A percentile compares a stretch with the other conserved stretches of the same genome.
phyloP scores from a whole-genome alignment of 305 asterid species.

The Nicotiana rustica region DNA sequence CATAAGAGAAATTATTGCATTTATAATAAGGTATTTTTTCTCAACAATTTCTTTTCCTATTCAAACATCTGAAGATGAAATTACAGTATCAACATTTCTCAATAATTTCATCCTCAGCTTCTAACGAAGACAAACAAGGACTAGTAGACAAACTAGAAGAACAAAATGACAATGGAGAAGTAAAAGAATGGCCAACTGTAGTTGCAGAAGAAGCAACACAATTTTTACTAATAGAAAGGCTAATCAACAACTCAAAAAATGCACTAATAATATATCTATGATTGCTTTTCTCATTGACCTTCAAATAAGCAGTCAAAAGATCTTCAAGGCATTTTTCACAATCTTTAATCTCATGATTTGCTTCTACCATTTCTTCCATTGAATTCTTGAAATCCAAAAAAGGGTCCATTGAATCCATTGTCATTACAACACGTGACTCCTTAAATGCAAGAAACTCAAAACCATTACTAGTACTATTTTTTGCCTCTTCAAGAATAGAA shows the following conservation, averaged over 20 bases:
- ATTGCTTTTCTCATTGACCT: constrained; percentile 50
- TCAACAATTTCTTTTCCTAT: background rate
- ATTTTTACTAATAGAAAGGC: constrained; percentile 32
- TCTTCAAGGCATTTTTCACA: constrained; percentile 47
- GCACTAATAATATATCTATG: constrained; percentile 74
- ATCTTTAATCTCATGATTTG: constrained; percentile 38
- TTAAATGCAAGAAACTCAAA: constrained; percentile 36
- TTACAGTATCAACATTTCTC: background rate
- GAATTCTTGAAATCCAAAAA: constrained; percentile 64
- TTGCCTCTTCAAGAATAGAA: constrained; percentile 51
- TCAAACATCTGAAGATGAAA: background rate
- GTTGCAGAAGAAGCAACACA: constrained; percentile 50
- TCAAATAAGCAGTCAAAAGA: constrained; percentile 61
- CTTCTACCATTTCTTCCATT: constrained; percentile 86
- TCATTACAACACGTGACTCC: constrained; percentile 47
- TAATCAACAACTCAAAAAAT: constrained; percentile 62
- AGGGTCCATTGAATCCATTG: constrained; percentile 68
- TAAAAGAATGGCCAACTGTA: constrained; percentile 57
- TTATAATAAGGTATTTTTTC: background rate
- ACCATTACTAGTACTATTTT: background rate
- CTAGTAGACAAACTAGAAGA: constrained; percentile 54
- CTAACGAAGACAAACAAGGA: constrained; percentile 28
- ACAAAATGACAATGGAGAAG: constrained; percentile 67
- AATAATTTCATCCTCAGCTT: constrained; percentile 52
- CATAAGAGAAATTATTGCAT: background rate